Evolutionary conservation across 2,329 filamentous ascomycete species (phyloP).

Genomic region (Hypomyces perniciosus): DNA sequence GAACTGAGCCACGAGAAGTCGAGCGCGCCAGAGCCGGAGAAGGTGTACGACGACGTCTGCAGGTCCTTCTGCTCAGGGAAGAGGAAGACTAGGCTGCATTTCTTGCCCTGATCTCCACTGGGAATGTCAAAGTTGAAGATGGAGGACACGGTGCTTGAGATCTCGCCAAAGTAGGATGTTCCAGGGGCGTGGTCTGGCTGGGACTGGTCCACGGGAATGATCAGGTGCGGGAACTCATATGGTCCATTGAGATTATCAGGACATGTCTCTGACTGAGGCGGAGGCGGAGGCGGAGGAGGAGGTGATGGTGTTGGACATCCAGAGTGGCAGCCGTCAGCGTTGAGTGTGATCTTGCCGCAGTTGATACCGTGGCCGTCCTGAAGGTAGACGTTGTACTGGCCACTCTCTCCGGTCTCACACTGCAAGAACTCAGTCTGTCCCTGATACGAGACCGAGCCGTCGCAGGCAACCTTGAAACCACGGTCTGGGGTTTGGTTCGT

Average conservation of each 20-base stretch:
- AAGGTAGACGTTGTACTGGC: conserved; percentile 51
- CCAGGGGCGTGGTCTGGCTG: conserved; percentile 47
- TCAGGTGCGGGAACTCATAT: conserved; percentile 56
- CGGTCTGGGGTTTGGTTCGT: conserved; percentile 40
- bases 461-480: conserved; percentile 51
- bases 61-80: conserved; percentile 52
- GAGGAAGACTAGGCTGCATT: conserved; percentile 59
- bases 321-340: conserved; percentile 32
- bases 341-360: conserved; percentile 44
- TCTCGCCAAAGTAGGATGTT: conserved; percentile 49
- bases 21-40: conserved; percentile 42
- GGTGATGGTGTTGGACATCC: conserved; percentile 15
- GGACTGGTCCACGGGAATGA: conserved; percentile 52
- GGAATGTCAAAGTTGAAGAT: conserved; percentile 68
- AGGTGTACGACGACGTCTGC: conserved; percentile 52
- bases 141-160: conserved; percentile 47
- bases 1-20: conserved; percentile 45
- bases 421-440: conserved; percentile 51
- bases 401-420: conserved; percentile 48
- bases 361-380: conserved; percentile 31
- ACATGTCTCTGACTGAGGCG: conserved; percentile 26
- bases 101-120: conserved; percentile 45
- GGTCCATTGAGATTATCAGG: conserved; percentile 38
- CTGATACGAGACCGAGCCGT: conserved; percentile 47
- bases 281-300: conserved; percentile 13